Base-by-base conservation (phyloP, 2,329 filamentous ascomycete genomes). In the Diaporthe ilicicola region DNA sequence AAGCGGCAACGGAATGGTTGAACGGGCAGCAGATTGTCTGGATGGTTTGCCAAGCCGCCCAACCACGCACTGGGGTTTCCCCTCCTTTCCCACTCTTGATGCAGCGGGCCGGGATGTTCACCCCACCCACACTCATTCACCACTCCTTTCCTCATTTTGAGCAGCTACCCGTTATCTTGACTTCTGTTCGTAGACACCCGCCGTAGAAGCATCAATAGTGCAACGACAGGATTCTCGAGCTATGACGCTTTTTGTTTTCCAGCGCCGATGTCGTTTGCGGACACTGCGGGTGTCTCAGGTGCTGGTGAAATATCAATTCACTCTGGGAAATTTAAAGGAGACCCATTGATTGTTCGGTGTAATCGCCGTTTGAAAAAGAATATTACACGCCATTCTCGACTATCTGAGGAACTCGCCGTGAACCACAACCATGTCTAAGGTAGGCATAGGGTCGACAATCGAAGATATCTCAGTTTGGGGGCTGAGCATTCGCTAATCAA, bases 1-100 rank as follows among this genome's bases (percentile, higher is more conserved):
- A 3, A 19, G 24, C 19, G 19, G 27, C 39, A 61, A 22, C 22
- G 29, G 15, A n/a, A 34, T 15, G 55, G 55, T 37, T n/a, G 2
- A 10, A 48, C 27, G 29, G n/a, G 44, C 44, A 27, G 59, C 59
- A 48, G 59, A 64, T 64, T 50, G 34, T 10, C 32, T 34, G 32
- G 19, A 39, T 22, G 42, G 42, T 6, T 42, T 15, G 59, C 59
- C 59, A 48, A 62, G 42, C 42, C 42, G 42, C 42, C 42, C n/a
- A 29, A 42, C 19, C 4, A 10, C 24, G 39, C 17, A 17, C 59
- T n/a, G 22, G 24, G 29, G 53, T 15, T 66, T 53, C 70, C 70
- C 70, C 70, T 69, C 66, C 53, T 44, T 69, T 50, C 54, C 70
- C 70, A 69, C 66, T 65, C 66, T 72, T 61, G 66, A 29, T 48